Evolutionary conservation across 179 eudicot species (phyloP).

Genomic region (Spergularia azorica): DNA sequence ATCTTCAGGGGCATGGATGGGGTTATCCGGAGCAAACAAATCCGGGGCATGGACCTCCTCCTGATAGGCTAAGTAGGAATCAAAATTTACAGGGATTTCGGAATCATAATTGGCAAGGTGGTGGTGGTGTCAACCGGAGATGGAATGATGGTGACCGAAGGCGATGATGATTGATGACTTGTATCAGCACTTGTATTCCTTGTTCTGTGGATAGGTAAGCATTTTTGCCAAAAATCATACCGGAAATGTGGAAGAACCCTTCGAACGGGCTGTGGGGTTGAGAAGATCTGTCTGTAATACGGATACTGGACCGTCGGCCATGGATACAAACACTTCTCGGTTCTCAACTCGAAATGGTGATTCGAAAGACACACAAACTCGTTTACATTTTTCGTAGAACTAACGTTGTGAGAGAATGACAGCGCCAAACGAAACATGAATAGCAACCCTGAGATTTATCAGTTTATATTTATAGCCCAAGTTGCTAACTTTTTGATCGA

Average conservation of each 20-base stretch:
- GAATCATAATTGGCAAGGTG: constrained; percentile 31
- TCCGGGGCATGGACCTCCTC: constrained; percentile 24
- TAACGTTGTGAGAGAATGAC: not conserved
- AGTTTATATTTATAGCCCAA: constrained; percentile 3
- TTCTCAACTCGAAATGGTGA: constrained; percentile 11
- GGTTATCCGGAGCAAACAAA: constrained; percentile 37
- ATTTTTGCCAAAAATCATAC: not conserved
- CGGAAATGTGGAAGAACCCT: not conserved
- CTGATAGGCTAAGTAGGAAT: constrained; percentile 51
- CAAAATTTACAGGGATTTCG: constrained; percentile 36
- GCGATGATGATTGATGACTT: constrained; percentile 17
- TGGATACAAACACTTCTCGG: constrained; percentile 6
- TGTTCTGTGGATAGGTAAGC: constrained; percentile 20
- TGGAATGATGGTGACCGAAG: constrained; percentile 34
- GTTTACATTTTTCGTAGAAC: constrained; percentile 8
- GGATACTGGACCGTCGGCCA: constrained; percentile 15
- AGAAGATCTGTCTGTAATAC: constrained; percentile 5
- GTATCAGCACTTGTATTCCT: constrained; percentile 25
- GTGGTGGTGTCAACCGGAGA: constrained; percentile 28
- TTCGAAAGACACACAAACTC: constrained; percentile 2
- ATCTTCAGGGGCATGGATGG: constrained; percentile 37
- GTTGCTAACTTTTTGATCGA: not conserved
- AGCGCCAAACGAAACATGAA: not conserved
- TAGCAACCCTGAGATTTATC: constrained; percentile 3
- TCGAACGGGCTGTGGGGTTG: not conserved